Conservation (phyloP, 805 yeast species). For the Candida cerambycidarum region DNA sequence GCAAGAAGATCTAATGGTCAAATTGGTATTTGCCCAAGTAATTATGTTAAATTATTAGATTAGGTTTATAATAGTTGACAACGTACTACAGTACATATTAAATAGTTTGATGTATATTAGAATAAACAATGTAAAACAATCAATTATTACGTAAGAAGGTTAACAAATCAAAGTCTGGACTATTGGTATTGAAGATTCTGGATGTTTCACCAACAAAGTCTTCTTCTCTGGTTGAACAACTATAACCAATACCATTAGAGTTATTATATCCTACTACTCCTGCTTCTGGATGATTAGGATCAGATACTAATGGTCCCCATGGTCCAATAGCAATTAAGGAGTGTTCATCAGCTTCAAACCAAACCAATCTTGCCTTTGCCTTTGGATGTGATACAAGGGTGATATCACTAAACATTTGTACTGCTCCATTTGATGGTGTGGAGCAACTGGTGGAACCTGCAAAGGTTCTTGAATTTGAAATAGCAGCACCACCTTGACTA, state of each 20-base stretch:
- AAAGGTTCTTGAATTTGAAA: constrained; percentile 6
- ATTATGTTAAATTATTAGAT: constrained; percentile 75
- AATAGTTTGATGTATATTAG: constrained; percentile 11
- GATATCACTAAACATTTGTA: constrained; percentile 13
- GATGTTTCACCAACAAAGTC: constrained; percentile 3
- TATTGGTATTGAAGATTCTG: constrained; percentile 1
- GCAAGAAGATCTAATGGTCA: constrained; percentile 88
- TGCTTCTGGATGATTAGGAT: constrained; percentile 9
- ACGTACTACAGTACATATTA: not conserved
- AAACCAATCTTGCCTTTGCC: constrained; percentile 10
- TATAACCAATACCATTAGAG: constrained; percentile 12
- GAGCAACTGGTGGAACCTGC: constrained; percentile 13
- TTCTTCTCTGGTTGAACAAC: constrained; percentile 14
- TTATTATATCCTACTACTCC: constrained; percentile 15
- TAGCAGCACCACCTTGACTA: not conserved
- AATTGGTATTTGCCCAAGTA: constrained; percentile 94
- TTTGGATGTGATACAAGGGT: constrained; percentile 12
- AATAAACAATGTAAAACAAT: constrained; percentile 3
- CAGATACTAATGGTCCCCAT: constrained; percentile 12
- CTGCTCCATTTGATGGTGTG: constrained; percentile 10
- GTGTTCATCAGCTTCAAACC: not conserved
- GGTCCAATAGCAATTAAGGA: not conserved
- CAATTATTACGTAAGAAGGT: constrained; percentile 1
- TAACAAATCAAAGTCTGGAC: constrained; percentile 2
- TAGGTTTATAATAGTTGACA: not conserved